phyloP scores from a whole-genome alignment of 31 red algal species.

The Odonthalia washingtoniensis region DNA sequence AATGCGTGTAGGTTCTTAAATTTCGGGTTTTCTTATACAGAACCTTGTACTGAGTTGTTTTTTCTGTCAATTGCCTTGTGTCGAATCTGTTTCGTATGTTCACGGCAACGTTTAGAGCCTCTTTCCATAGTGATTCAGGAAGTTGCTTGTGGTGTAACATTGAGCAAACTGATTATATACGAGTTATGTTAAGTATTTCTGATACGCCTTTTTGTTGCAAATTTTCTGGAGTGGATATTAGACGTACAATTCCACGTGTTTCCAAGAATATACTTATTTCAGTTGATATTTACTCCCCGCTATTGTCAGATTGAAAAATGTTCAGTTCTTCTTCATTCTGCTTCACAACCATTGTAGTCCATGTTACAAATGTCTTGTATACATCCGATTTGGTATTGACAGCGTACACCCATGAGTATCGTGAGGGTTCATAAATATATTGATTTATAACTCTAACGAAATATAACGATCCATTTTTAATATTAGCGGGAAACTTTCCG shows the following conservation, averaged over 20 bases:
- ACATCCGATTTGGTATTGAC: conserved; percentile 5
- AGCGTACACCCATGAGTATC: background rate
- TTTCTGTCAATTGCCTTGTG: background rate
- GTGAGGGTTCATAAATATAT: conserved; percentile 10
- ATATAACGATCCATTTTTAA: conserved; percentile 9
- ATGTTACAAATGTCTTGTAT: too few species aligned
- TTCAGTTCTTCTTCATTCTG: background rate
- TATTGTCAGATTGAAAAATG: conserved; percentile 5
- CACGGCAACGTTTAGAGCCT: too few species aligned
- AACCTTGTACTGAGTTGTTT: conserved; percentile 14
- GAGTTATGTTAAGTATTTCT: conserved; percentile 24
- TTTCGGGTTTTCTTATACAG: conserved; percentile 26
- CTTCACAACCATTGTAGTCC: background rate
- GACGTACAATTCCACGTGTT: background rate
- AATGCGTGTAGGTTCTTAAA: too few species aligned
- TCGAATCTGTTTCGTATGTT: too few species aligned
- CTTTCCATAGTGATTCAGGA: background rate
- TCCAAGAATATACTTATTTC: background rate
- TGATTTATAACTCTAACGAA: conserved; percentile 41
- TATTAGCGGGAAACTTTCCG: background rate
- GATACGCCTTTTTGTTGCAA: conserved; percentile 30
- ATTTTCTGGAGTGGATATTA: background rate
- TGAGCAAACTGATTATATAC: background rate
- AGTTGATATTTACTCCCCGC: conserved; percentile 4
- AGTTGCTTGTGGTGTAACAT: background rate